Conservation (phyloP, 257 asterid species). For the Anisodus tanguticus region DNA sequence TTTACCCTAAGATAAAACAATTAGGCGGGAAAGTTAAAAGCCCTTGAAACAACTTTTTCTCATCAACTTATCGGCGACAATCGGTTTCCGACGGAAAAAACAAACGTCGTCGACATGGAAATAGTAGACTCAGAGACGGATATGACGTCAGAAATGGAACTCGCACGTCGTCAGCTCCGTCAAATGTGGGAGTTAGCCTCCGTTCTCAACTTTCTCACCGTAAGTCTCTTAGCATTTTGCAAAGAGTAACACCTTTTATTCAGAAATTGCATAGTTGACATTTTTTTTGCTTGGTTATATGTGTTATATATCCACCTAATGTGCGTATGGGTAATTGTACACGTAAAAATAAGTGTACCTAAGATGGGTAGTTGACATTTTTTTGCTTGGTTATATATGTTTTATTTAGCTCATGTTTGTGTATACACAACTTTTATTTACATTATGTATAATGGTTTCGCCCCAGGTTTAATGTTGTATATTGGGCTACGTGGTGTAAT, state of each 20-base stretch:
- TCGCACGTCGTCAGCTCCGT: constrained; percentile 61
- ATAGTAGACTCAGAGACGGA: constrained; percentile 33
- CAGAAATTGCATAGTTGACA: not conserved
- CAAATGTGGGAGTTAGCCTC: constrained; percentile 93
- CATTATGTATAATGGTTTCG: no score
- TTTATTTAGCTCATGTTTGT: no score
- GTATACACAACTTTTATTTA: no score
- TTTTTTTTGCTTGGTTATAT: not conserved
- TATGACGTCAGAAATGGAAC: constrained; percentile 41
- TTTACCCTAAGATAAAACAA: constrained; percentile 18
- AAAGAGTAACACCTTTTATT: not conserved
- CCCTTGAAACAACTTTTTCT: not conserved
- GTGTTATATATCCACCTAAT: not conserved
- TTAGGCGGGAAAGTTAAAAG: constrained; percentile 59
- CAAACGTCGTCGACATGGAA: constrained; percentile 29
- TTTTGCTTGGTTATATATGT: no score
- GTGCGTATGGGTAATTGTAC: not conserved
- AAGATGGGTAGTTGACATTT: not conserved
- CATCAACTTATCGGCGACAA: not conserved
- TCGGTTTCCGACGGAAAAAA: constrained; percentile 30
- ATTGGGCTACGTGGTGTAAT: no score
- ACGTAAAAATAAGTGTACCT: not conserved
- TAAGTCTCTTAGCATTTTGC: constrained; percentile 34
- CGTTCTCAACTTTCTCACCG: constrained; percentile 79
- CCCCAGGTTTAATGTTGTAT: no score